Base-by-base conservation (phyloP, 805 yeast species). In the Danielia reshetovae region DNA sequence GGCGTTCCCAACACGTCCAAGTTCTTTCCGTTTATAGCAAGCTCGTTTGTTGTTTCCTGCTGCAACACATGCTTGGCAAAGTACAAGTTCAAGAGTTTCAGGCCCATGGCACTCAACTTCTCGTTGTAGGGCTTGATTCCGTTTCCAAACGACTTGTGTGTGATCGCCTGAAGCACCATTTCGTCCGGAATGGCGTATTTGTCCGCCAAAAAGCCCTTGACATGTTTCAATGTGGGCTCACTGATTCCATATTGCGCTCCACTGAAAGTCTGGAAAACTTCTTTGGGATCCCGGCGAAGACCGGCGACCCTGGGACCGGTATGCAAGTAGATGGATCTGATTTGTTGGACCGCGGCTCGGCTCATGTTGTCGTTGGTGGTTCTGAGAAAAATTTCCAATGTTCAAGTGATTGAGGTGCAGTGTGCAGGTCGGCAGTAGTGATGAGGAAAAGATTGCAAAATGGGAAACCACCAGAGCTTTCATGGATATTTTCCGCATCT, bases 121-220 rank as follows among this genome's bases (percentile, higher is more conserved):
- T 88, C 96, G 62, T 89, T 90, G 63, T 85, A 86, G 6, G 97
- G 96, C 49, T 81, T 78, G 43, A 75, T 68, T 7, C 96, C 97
- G 62, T 86, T 94, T 4, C 94, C 95, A 69, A 88, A 90, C 15
- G 96, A 85, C 64, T 90, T 90, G 65, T 90, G 97, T 5, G 97
- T 89, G 50, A 89, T 65, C 26, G 85, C 79, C 63, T 90, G 97
- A 42, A 87, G 66, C 15, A 82, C 62, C 39, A 82, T 46, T 5
- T 71, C 70, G 49, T 85, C 83, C 4, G 81, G 68, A 27, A 89
- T 64, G 27, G 66, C 45, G 50, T 68, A 79, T 40, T 72, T 66
- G 15, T 65, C 65, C 14, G 51, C 40, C 35, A 82, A 59, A 44
- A 77, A 75, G 18, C 48, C 41, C 49, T 76, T 75, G 35, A 81